phyloP scores from a whole-genome alignment of 805 yeast genomes.

The Wickerhamomyces ciferrii region DNA sequence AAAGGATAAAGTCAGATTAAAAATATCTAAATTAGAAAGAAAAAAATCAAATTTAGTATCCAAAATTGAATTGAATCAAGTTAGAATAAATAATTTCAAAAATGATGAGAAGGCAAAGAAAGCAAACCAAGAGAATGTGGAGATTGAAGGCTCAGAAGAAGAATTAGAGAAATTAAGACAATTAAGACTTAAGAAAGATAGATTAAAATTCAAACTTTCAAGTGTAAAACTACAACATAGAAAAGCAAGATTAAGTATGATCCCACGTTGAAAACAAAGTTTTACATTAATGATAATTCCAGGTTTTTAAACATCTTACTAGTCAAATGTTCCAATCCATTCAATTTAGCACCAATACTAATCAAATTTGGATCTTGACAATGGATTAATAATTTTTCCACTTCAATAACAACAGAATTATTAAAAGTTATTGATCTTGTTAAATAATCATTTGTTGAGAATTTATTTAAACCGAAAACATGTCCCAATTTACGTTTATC shows the following conservation, averaged over 20 bases:
- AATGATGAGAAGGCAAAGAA: slow-evolving; percentile 12
- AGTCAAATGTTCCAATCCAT: slow-evolving; percentile 41
- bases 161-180: slow-evolving; percentile 34
- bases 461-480: slow-evolving; percentile 27
- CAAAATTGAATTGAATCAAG: slow-evolving; percentile 35
- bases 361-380: slow-evolving; percentile 66
- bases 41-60: slow-evolving; percentile 27
- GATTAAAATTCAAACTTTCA: slow-evolving; percentile 35
- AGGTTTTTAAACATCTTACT: slow-evolving; percentile 20
- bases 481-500: slow-evolving; percentile 32
- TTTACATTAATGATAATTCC: slow-evolving; percentile 18
- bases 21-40: slow-evolving; percentile 28
- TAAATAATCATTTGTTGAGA: slow-evolving; percentile 43
- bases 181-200: slow-evolving; percentile 36
- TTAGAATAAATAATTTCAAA: slow-evolving; percentile 26
- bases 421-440: slow-evolving; percentile 60
- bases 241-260: slow-evolving; percentile 21
- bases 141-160: slow-evolving; percentile 24
- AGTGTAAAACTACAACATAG: slow-evolving; percentile 20
- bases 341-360: slow-evolving; percentile 58
- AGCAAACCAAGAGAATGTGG: slow-evolving; percentile 9
- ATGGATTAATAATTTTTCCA: slow-evolving; percentile 52
- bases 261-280: slow-evolving; percentile 2
- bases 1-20: slow-evolving; percentile 25
- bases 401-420: slow-evolving; percentile 54